Evolutionary conservation across 2,329 filamentous ascomycete genomes (phyloP).

Genomic region (Penicillium sp.): DNA sequence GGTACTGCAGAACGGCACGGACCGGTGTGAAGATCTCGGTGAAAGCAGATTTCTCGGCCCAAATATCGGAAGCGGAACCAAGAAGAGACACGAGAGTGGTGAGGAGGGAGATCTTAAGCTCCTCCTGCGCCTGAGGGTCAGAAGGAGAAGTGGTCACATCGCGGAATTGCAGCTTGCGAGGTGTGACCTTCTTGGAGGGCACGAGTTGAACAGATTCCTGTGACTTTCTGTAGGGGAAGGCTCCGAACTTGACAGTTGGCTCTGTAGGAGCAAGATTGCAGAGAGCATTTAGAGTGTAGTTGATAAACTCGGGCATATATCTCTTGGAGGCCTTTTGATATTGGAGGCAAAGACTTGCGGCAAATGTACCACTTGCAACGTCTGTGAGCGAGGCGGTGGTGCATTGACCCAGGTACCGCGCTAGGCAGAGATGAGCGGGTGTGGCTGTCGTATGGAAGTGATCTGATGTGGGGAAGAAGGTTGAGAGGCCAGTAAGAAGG

Average conservation of each 20-base stretch:
- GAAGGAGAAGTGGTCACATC: constrained; percentile 49
- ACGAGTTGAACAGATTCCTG: constrained; percentile 53
- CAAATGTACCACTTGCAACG: constrained; percentile 70
- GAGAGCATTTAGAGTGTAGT: constrained; percentile 75
- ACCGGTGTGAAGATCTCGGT: constrained; percentile 73
- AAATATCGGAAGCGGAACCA: constrained; percentile 67
- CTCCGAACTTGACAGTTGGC: constrained; percentile 49
- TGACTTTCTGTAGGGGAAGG: constrained; percentile 63
- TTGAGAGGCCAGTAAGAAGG: constrained; percentile 77
- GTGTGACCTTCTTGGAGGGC: constrained; percentile 30
- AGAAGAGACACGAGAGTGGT: constrained; percentile 65
- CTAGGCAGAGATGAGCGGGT: constrained; percentile 81
- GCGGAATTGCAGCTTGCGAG: constrained; percentile 59
- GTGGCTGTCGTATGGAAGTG: constrained; percentile 96
- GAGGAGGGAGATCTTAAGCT: constrained; percentile 60
- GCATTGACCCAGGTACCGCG: constrained; percentile 77
- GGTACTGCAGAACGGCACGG: constrained; percentile 58
- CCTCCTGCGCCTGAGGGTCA: constrained; percentile 33
- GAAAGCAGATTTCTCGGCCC: constrained; percentile 72
- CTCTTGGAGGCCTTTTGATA: constrained; percentile 83
- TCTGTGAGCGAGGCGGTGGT: constrained; percentile 65
- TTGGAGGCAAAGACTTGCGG: constrained; percentile 75
- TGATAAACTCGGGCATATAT: constrained; percentile 84
- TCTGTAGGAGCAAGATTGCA: constrained; percentile 63
- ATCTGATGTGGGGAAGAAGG: constrained; percentile 91